These are phyloP conservation scores for Micromonas commoda DNA, from an alignment of 139 green algal genomes.

Conservation along the genomic window DNA sequence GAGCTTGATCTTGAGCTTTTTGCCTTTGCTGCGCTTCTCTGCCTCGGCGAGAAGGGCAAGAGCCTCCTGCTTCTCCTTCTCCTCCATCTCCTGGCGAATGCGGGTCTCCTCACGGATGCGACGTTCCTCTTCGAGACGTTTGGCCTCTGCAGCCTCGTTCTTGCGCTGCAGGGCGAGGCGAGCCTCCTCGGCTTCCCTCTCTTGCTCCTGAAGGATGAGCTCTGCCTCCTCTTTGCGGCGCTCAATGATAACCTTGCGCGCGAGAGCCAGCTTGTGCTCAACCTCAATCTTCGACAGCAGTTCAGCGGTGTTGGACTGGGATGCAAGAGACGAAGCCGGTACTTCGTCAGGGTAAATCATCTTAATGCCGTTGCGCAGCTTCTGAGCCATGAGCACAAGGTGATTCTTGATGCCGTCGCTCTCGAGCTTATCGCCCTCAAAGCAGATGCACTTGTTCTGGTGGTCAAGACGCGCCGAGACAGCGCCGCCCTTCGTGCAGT, in stretches of 20 bases:
- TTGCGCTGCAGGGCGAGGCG: slow-evolving; percentile 50
- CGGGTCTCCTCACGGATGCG: slow-evolving; percentile 64
- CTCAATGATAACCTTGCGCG: slow-evolving; percentile 89
- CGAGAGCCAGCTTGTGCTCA: slow-evolving; percentile 72
- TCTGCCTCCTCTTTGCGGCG: slow-evolving; percentile 91
- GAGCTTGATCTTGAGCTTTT: slow-evolving; percentile 42
- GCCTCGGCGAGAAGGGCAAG: slow-evolving; percentile 37
- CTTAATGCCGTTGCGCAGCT: not conserved
- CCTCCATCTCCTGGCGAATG: slow-evolving; percentile 67
- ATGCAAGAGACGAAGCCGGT: not conserved
- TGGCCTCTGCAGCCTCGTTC: slow-evolving; percentile 57
- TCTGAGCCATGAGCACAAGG: slow-evolving; percentile 31
- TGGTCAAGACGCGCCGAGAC: slow-evolving; percentile 78
- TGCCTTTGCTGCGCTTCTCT: slow-evolving; percentile 44
- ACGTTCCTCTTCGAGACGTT: slow-evolving; percentile 59
- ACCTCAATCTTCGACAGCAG: slow-evolving; percentile 4
- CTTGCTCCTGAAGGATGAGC: slow-evolving; percentile 69
- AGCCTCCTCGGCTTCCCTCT: slow-evolving; percentile 66
- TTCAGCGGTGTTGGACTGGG: slow-evolving; percentile 35
- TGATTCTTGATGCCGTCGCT: slow-evolving; percentile 54
- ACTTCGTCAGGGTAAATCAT: not conserved
- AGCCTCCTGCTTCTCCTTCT: slow-evolving; percentile 63
- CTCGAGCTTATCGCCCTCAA: slow-evolving; percentile 69
- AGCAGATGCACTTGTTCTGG: slow-evolving; percentile 77
- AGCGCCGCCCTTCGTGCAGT: slow-evolving; percentile 82